Percentiles rank a stretch among this genome's conserved stretches.
Conservation (phyloP, 2,329 filamentous ascomycete species). For the Hymenoscyphus albidus region DNA sequence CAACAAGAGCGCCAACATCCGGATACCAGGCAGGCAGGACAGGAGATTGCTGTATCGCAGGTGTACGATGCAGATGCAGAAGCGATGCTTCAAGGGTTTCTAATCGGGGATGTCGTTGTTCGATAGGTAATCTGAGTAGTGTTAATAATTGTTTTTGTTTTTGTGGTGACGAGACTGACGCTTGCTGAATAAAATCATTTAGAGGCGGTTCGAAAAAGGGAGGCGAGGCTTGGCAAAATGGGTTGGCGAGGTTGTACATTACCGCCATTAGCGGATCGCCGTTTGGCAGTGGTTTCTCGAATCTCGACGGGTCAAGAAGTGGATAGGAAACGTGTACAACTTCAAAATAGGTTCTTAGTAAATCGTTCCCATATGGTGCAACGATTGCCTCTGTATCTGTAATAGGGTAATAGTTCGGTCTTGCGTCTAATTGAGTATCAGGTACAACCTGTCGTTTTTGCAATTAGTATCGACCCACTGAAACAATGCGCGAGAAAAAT, state of each 20-base stretch:
- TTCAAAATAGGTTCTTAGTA: slow-evolving; percentile 28
- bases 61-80: slow-evolving; percentile 23
- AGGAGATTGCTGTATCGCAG: slow-evolving; percentile 14
- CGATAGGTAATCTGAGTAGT: slow-evolving; percentile 23
- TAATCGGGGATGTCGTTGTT: slow-evolving; percentile 24
- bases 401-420: slow-evolving; percentile 25
- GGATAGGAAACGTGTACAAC: slow-evolving; percentile 27
- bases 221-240: slow-evolving; percentile 24
- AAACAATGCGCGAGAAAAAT: background rate
- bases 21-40: slow-evolving; percentile 17
- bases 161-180: slow-evolving; percentile 14
- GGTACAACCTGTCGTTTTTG: slow-evolving; percentile 24
- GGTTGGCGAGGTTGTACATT: slow-evolving; percentile 27
- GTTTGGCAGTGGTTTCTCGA: slow-evolving; percentile 14
- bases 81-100: slow-evolving; percentile 29
- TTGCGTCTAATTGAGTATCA: slow-evolving; percentile 26
- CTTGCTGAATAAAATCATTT: slow-evolving; percentile 23
- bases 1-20: slow-evolving; percentile 21
- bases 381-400: slow-evolving; percentile 26
- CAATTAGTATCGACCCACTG: slow-evolving; percentile 3
- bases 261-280: slow-evolving; percentile 25
- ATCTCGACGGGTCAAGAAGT: slow-evolving; percentile 27
- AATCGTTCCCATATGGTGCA: slow-evolving; percentile 17
- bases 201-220: slow-evolving; percentile 16
- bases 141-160: slow-evolving; percentile 2